A percentile compares a stretch with the other conserved stretches of the same genome.
Evolutionary conservation across 2,329 filamentous ascomycete species (phyloP).

Genomic region (Xylariaceae sp.): DNA sequence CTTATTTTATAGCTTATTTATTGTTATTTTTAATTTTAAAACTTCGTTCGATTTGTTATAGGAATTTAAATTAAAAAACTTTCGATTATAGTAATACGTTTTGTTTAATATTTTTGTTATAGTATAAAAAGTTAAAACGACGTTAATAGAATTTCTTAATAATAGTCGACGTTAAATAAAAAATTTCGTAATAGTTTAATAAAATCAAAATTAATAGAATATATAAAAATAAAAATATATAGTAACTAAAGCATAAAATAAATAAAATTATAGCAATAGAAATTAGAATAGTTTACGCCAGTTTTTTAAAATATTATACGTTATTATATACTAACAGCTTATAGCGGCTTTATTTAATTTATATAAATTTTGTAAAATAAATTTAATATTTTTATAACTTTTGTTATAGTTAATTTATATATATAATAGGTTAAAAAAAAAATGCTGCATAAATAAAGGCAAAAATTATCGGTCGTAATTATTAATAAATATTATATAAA

Average conservation of each 20-base stretch:
- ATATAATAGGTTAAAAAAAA: background rate
- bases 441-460: background rate
- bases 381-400: background rate
- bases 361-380: background rate
- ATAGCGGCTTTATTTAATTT: background rate
- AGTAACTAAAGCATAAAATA: background rate
- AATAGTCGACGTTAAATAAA: too few species aligned
- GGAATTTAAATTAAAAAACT: background rate
- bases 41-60: background rate
- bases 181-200: too few species aligned
- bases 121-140: too few species aligned
- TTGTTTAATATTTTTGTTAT: too few species aligned
- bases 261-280: too few species aligned
- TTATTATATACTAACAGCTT: background rate
- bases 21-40: background rate
- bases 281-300: background rate
- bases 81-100: background rate
- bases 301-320: background rate
- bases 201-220: background rate
- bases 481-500: background rate
- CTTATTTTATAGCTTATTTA: background rate
- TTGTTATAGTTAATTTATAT: background rate
- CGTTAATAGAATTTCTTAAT: too few species aligned
- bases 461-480: background rate
- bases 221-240: background rate